A percentile compares a stretch with the other conserved stretches of the same genome.
phyloP scores from a whole-genome alignment of 1,284 basidiomycete genomes.

The Mycosarcoma mackinlayi region DNA sequence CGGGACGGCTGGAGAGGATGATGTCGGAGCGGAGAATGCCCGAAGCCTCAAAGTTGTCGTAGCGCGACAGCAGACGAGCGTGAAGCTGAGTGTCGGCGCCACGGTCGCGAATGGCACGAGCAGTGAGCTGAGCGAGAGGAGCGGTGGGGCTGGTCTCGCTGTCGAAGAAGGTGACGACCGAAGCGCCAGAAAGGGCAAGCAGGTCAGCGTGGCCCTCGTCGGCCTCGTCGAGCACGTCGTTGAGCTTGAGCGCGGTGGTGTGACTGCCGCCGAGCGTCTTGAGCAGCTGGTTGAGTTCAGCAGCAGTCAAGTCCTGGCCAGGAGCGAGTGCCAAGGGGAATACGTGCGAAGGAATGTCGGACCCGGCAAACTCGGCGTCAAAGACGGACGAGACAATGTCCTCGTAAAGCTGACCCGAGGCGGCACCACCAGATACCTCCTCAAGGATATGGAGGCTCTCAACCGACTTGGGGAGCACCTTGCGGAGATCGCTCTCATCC shows the following conservation, averaged over 20 bases:
- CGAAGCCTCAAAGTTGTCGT: conserved; percentile 64
- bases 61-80: conserved; percentile 61
- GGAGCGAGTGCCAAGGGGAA: conserved; percentile 53
- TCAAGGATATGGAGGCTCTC: conserved; percentile 63
- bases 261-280: conserved; percentile 34
- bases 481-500: conserved; percentile 57
- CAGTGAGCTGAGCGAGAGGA: conserved; percentile 52
- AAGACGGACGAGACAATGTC: conserved; percentile 56
- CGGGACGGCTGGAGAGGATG: conserved; percentile 51
- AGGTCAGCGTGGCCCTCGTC: conserved; percentile 49
- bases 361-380: conserved; percentile 41
- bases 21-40: conserved; percentile 64
- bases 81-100: conserved; percentile 49
- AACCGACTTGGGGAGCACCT: conserved; percentile 56
- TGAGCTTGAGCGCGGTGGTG: conserved; percentile 40
- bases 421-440: conserved; percentile 50
- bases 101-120: conserved; percentile 56
- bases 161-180: conserved; percentile 64
- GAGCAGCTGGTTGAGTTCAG: conserved; percentile 56
- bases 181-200: conserved; percentile 50
- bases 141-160: conserved; percentile 57
- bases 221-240: conserved; percentile 42
- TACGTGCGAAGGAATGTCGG: conserved; percentile 35
- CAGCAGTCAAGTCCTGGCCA: conserved; percentile 49
- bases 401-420: conserved; percentile 58